Conservation (phyloP, 345 rosid genomes). For the Citrus mangshanensis region DNA sequence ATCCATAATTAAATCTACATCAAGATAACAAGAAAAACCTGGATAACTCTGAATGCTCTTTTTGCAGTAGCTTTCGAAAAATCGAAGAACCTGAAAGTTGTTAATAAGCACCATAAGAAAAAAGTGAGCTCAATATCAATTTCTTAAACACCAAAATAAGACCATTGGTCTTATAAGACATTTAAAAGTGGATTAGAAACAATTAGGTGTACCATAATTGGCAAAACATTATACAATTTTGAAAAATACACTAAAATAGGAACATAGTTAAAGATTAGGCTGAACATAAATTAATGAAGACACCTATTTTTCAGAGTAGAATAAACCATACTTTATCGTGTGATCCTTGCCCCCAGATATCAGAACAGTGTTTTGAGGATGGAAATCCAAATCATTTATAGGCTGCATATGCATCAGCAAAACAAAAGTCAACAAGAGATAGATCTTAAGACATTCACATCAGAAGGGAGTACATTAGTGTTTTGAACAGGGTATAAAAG, state of each 20-base stretch:
- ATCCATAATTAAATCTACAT: not conserved
- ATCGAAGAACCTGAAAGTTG: slow-evolving; percentile 65
- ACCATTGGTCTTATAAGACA: not conserved
- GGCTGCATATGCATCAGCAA: slow-evolving; percentile 44
- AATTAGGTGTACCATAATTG: not conserved
- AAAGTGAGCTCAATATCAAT: not conserved
- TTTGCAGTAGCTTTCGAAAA: slow-evolving; percentile 83
- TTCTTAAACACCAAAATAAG: not conserved
- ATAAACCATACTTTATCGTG: slow-evolving; percentile 61
- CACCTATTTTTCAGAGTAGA: slow-evolving; percentile 5
- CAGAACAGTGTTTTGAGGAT: slow-evolving; percentile 69
- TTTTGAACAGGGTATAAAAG: not conserved
- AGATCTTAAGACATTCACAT: not conserved
- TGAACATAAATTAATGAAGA: slow-evolving; percentile 8
- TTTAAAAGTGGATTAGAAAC: not conserved
- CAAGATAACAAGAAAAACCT: slow-evolving; percentile 41
- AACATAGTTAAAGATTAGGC: not conserved
- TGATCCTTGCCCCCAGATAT: slow-evolving; percentile 77
- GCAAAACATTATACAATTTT: slow-evolving; percentile 2
- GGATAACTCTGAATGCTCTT: slow-evolving; percentile 79
- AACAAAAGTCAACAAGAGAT: slow-evolving; percentile 17
- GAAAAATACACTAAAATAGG: not conserved
- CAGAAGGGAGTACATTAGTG: not conserved
- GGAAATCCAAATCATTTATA: slow-evolving; percentile 83
- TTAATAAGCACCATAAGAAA: not conserved